Evolutionary conservation across 192 early-diverging fungal genomes (phyloP), one percentile per base, ranked within the genome.

Genomic region (Coemansia asiatica): DNA sequence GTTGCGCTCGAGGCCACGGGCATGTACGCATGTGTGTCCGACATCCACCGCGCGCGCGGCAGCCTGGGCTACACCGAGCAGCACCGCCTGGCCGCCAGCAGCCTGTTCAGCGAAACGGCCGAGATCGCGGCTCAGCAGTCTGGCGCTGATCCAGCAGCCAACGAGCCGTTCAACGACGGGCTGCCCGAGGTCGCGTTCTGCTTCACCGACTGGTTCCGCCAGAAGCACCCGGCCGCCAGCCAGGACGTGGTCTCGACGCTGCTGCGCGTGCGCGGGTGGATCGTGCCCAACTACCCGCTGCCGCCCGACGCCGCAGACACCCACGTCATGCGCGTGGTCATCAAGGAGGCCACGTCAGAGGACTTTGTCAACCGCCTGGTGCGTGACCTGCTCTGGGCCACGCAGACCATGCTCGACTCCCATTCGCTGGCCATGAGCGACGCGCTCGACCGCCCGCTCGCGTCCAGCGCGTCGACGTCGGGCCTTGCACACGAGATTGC

Each of bases 201-300:
- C 63, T 71, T 91, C 44, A 84, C 75, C 35, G 81, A 87, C 50
- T 72, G 78, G 55, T 89, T 85, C 63, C 79, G 74, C 47, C 48
- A 71, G 7, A 53, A 72, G 44, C 68, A 87, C 36, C 85, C 85
- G 0, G 64, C 56, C 5, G 85, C 84, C n/a, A 83, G 77, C 58
- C 86, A 90, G 83, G 85, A 83, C 60, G 82, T 84, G 27, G 60
- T 90, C 25, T 76, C 86, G 15, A 79, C 75, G 25, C 68, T 86
- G 60, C 69, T 90, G 38, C 87, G 85, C 40, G 84, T 87, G 47
- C 84, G 84, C 48, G 88, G 89, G 10, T 92, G 90, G 90, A 89
- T 92, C 63, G 87, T 92, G 2, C 90, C 90, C 59, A 87, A 87
- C 48, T 92, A 92, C 64, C 81, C 86, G n/a, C 81, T 91, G 71